A percentile compares a stretch with the other conserved stretches of the same genome.
Conservation (phyloP, 73 alveolate species). For the Loxodes magnus region DNA sequence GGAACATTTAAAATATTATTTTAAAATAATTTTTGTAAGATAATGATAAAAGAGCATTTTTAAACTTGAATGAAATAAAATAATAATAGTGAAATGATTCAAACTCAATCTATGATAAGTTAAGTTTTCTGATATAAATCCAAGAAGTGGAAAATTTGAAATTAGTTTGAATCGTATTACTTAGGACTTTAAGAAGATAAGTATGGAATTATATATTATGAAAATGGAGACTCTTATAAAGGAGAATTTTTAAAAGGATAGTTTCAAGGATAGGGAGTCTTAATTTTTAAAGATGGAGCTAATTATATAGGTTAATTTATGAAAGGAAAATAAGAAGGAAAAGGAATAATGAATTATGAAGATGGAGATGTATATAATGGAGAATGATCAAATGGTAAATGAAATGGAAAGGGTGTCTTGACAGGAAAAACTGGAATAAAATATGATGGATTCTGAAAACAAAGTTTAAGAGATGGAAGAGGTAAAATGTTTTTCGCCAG, state of each 20-base stretch:
- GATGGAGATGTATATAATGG: constrained; percentile 2
- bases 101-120: no score
- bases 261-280: not conserved
- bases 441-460: constrained; percentile 4
- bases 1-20: no score
- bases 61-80: no score
- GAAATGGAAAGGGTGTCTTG: constrained; percentile 11
- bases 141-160: no score
- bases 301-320: not conserved
- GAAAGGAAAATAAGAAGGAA: not conserved
- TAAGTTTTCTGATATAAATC: no score
- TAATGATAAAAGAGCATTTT: no score
- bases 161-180: no score
- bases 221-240: not conserved
- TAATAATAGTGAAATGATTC: no score
- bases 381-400: constrained; percentile 1
- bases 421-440: not conserved
- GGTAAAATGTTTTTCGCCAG: constrained; percentile 8
- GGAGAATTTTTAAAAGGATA: not conserved
- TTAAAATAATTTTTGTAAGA: no score
- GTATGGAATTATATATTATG: no score
- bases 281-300: not conserved
- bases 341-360: not conserved
- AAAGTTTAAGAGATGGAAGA: constrained; percentile 15
- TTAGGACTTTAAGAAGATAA: no score